phyloP scores from a whole-genome alignment of 257 asterid species.

The Solanum infundibuliforme region DNA sequence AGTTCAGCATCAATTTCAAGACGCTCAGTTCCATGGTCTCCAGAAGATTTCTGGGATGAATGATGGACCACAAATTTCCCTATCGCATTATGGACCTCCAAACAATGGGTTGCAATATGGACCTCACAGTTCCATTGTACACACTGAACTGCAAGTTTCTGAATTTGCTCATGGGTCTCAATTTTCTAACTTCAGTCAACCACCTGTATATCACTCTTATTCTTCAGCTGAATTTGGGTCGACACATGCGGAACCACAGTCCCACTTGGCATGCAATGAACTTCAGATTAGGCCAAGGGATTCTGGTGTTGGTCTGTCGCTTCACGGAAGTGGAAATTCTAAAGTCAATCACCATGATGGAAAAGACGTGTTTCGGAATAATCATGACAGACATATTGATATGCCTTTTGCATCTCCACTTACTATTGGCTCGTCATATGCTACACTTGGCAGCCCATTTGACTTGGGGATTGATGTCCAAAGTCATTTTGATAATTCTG shows the following conservation, averaged over 20 bases:
- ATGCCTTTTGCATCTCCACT: slow-evolving; percentile 10
- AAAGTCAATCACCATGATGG: slow-evolving; percentile 9
- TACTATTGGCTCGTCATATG: neutral
- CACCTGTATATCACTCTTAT: slow-evolving; percentile 19
- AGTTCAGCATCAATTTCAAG: slow-evolving; percentile 1
- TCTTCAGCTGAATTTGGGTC: slow-evolving; percentile 22
- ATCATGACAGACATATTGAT: slow-evolving; percentile 13
- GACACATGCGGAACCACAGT: slow-evolving; percentile 16
- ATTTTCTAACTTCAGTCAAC: slow-evolving; percentile 24
- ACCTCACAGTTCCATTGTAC: slow-evolving; percentile 22
- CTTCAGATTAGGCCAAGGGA: slow-evolving; percentile 14
- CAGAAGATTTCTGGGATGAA: slow-evolving; percentile 13
- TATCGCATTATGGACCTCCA: slow-evolving; percentile 10
- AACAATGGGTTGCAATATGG: slow-evolving; percentile 16
- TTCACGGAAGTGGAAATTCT: slow-evolving; percentile 2
- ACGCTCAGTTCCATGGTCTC: slow-evolving; percentile 3
- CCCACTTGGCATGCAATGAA: slow-evolving; percentile 20
- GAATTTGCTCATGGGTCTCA: slow-evolving; percentile 12
- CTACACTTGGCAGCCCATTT: slow-evolving; percentile 7
- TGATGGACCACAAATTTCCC: slow-evolving; percentile 11
- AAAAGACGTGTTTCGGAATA: slow-evolving; percentile 13
- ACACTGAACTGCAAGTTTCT: slow-evolving; percentile 22
- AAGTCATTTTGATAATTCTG: neutral
- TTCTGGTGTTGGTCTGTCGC: slow-evolving; percentile 9
- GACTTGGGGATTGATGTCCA: slow-evolving; percentile 5